phyloP scores from a whole-genome alignment of 805 yeast genomes.

The Starmerella stellata region DNA sequence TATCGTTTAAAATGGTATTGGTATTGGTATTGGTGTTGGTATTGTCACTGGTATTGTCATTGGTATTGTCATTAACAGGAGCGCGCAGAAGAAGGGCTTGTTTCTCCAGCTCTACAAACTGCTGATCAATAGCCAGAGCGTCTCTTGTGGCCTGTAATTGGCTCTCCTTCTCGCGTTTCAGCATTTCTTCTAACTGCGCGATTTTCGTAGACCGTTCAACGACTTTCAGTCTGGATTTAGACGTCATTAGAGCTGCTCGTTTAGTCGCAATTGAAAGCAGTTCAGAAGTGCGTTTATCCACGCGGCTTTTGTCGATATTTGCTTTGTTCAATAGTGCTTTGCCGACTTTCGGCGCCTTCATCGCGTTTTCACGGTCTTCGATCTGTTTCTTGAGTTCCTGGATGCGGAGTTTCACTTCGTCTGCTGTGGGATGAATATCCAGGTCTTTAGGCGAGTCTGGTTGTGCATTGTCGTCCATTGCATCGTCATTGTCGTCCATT shows the following conservation, averaged over 20 bases:
- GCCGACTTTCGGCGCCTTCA: background rate
- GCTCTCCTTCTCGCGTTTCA: slow-evolving; percentile 6
- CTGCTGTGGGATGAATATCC: too few species aligned
- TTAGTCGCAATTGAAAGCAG: slow-evolving; percentile 8
- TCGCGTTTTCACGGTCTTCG: background rate
- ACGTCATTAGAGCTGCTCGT: slow-evolving; percentile 5
- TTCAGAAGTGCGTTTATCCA: slow-evolving; percentile 1
- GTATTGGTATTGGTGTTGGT: background rate
- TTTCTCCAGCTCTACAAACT: slow-evolving; percentile 5
- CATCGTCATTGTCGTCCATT: too few species aligned
- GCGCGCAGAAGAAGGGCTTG: slow-evolving; percentile 4
- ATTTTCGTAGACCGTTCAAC: slow-evolving; percentile 4
- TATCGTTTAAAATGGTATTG: too few species aligned
- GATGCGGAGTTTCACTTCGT: background rate
- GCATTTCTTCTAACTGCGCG: slow-evolving; percentile 6
- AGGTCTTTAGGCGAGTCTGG: too few species aligned
- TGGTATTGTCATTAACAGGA: slow-evolving; percentile 1
- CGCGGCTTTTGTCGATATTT: background rate
- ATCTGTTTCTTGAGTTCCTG: background rate
- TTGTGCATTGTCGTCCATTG: too few species aligned
- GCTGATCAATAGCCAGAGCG: slow-evolving; percentile 1
- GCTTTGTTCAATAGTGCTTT: background rate
- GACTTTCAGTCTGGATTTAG: slow-evolving; percentile 2
- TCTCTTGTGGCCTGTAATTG: slow-evolving; percentile 3
- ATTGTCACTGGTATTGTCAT: background rate